phyloP scores from a whole-genome alignment of 176 grass and related monocot species.

The Alloteropsis semialata region DNA sequence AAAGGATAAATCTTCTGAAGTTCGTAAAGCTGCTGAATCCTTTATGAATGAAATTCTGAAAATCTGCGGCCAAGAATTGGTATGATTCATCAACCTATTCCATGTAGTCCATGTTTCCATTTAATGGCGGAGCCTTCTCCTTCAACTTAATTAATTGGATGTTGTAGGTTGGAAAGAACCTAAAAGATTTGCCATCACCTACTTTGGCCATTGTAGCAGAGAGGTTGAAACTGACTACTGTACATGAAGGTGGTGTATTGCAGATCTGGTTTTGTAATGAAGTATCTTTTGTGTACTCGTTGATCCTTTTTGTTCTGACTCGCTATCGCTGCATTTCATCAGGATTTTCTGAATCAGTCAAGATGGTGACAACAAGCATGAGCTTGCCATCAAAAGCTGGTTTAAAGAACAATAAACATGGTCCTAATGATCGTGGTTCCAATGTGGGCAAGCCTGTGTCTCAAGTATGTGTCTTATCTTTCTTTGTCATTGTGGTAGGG shows the following conservation, averaged over 20 bases:
- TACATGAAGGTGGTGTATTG: constrained; percentile 82
- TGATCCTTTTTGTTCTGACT: constrained; percentile 12
- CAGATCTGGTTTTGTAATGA: constrained; percentile 6
- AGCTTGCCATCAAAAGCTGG: constrained; percentile 65
- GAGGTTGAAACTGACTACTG: constrained; percentile 65
- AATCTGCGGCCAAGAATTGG: constrained; percentile 85
- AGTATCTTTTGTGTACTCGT: constrained; percentile 7
- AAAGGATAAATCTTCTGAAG: constrained; percentile 99
- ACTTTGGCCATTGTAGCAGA: constrained; percentile 81
- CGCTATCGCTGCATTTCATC: constrained; percentile 15
- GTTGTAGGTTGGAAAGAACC: constrained; percentile 63
- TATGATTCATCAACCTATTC: constrained; percentile 34
- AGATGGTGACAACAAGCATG: constrained; percentile 58
- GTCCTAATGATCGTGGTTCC: constrained; percentile 59
- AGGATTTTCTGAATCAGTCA: constrained; percentile 78
- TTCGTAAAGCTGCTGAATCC: constrained; percentile 87
- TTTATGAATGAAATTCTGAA: constrained; percentile 86
- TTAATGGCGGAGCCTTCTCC: background rate
- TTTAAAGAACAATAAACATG: constrained; percentile 69
- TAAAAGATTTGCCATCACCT: constrained; percentile 92
- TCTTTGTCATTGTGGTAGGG: constrained; percentile 1
- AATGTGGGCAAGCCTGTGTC: constrained; percentile 63
- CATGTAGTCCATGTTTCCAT: background rate
- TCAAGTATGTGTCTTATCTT: constrained; percentile 43
- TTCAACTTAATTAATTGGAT: constrained; percentile 7